These are phyloP conservation scores for Limonium bicolor DNA, from an alignment of 148 eudicot species.

Conservation along the genomic window DNA sequence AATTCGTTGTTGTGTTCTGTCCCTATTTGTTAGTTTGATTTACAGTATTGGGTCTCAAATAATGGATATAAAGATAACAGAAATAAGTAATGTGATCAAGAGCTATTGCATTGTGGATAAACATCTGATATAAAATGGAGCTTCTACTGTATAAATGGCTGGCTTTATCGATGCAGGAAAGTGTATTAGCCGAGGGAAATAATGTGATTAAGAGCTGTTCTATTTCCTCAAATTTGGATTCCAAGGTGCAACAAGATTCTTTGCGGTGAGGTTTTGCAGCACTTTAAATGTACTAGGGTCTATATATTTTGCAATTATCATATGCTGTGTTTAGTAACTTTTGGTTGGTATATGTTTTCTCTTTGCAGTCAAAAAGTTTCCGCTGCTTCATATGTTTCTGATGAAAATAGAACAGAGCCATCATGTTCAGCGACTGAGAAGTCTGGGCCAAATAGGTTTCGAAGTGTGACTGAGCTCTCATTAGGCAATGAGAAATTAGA, in stretches of 20 bases:
- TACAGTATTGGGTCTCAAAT: too few species aligned
- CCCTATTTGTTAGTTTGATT: background rate
- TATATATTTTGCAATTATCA: slow-evolving; percentile 4
- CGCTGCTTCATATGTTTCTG: slow-evolving; percentile 20
- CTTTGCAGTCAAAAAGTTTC: slow-evolving; percentile 19
- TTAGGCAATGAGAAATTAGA: slow-evolving; percentile 37
- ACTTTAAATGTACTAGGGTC: slow-evolving; percentile 6
- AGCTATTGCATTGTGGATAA: too few species aligned
- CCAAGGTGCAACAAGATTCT: slow-evolving; percentile 22
- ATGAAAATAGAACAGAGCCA: slow-evolving; percentile 13
- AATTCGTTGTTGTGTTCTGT: background rate
- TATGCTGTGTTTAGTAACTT: background rate
- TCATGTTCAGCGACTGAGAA: slow-evolving; percentile 22
- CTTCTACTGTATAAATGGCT: too few species aligned
- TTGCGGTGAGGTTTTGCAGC: slow-evolving; percentile 11
- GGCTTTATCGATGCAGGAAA: slow-evolving; percentile 41
- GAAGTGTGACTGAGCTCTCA: slow-evolving; percentile 62
- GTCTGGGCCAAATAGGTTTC: slow-evolving; percentile 29
- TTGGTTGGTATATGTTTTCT: slow-evolving; percentile 8
- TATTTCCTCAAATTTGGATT: slow-evolving; percentile 15
- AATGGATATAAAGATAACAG: too few species aligned
- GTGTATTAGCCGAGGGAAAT: slow-evolving; percentile 16
- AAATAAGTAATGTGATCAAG: too few species aligned
- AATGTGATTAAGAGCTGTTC: slow-evolving; percentile 24
- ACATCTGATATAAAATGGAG: too few species aligned